Evolutionary conservation across 306 rosid species (phyloP).

Genomic region (Fragaria ananassa): DNA sequence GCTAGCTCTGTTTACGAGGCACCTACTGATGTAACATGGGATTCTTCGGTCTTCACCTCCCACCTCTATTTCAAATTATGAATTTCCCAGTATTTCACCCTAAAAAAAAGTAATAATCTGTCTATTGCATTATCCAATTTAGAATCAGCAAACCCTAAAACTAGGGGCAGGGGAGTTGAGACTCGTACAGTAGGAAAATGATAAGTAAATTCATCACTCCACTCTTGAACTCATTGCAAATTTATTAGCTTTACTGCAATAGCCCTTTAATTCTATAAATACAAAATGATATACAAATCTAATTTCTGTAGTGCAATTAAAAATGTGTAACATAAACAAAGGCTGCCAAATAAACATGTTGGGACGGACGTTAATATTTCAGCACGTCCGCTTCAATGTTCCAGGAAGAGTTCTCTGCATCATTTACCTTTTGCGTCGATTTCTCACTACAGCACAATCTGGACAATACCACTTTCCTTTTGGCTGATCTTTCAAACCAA

Average conservation of each 20-base stretch:
- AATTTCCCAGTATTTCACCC: too few relatives aligned
- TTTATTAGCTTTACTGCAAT: background rate
- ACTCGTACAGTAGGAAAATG: background rate
- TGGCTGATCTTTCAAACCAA: conserved; percentile 57
- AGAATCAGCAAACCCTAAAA: background rate
- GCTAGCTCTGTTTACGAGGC: too few relatives aligned
- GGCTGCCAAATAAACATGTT: background rate
- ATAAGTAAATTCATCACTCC: background rate
- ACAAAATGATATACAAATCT: background rate
- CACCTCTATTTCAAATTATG: too few relatives aligned
- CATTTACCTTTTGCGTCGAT: conserved; percentile 48
- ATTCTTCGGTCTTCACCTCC: too few relatives aligned
- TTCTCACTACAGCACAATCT: conserved; percentile 36
- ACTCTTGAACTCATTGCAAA: background rate
- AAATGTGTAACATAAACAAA: background rate
- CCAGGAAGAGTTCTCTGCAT: conserved; percentile 6
- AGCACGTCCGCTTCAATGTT: background rate
- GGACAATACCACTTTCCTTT: conserved; percentile 60
- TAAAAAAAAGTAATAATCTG: background rate
- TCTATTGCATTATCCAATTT: background rate
- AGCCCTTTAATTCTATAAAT: background rate
- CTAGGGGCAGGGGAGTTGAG: background rate
- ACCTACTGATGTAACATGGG: too few relatives aligned
- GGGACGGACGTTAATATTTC: background rate
- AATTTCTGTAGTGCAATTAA: background rate